Base-by-base conservation (phyloP, 192 early-diverging fungal genomes). In the Oehlia diaphana region DNA sequence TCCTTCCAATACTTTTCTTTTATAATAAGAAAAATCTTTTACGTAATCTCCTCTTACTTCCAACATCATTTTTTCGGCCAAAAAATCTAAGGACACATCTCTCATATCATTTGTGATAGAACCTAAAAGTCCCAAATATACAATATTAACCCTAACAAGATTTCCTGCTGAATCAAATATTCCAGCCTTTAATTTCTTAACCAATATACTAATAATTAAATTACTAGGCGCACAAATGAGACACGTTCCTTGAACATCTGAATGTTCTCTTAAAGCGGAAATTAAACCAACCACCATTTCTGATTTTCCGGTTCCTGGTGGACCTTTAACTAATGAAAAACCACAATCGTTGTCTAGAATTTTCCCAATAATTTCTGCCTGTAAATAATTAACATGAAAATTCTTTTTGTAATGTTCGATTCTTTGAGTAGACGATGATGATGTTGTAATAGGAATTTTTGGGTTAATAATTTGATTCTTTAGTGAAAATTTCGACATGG, bases 211-310 rank as follows among this genome's bases (percentile, higher is more conserved):
- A 62, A 95, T 93, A 2, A 95, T 96, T 8, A 95, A 95, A 78
- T 98, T 98, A 76, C 92, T 94, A 6, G 97, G 97, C n/a, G 96
- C 96, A 80, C 96, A 98, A 4, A 96, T 90, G 5, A 99, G 85
- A 42, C 97, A 78, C 8, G 84, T 80, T 83, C 64, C 64, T 65
- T 65, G n/a, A 28, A 13, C 3, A 26, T 65, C 19, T 13, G 23
- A 28, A 65, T 72, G 78, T 3, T 53, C 39, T 14, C 61, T 66
- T 13, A 65, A 14, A 7, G 92, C 87, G 4, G 91, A 94, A 67
- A 96, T 86, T 13, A 98, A 84, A 4, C 92, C 92, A 49, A 99
- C 82, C 82, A 99, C 95, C 0, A 95, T 97, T 81, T 96, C 94
- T 3, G 97, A 96, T 70, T 83, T 81, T 82, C 86, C 88, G 23